Evolutionary conservation across 192 early-diverging fungal species (phyloP).

Genomic region (Obelidium mucronatum): DNA sequence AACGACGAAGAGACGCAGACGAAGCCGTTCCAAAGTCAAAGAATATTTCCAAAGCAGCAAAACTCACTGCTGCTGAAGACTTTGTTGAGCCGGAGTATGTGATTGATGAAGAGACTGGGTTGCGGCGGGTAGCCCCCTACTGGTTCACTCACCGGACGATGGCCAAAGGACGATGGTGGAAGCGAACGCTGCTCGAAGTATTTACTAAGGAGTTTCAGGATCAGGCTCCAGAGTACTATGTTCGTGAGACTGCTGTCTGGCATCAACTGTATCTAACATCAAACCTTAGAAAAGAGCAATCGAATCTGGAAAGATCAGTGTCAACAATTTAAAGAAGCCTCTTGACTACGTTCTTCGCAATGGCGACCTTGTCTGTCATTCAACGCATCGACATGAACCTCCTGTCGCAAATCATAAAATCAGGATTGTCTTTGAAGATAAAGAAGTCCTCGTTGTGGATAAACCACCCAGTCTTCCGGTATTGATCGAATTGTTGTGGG

Average conservation of each 20-base stretch:
- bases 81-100: not conserved
- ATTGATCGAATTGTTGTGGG: no score
- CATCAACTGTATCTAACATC: not conserved
- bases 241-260: not conserved
- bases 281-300: conserved; percentile 64
- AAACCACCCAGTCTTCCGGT: conserved; percentile 93
- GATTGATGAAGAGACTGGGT: not conserved
- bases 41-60: not conserved
- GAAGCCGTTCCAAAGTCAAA: not conserved
- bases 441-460: conserved; percentile 79
- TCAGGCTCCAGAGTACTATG: conserved; percentile 82
- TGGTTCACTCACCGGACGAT: conserved; percentile 81
- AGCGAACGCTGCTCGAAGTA: conserved; percentile 75
- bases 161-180: conserved; percentile 88
- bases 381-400: conserved; percentile 96
- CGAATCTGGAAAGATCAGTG: conserved; percentile 75
- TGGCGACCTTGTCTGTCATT: conserved; percentile 81
- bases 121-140: conserved; percentile 75
- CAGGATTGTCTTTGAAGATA: conserved; percentile 66
- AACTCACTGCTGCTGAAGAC: not conserved
- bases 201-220: conserved; percentile 92
- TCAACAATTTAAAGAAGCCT: conserved; percentile 71
- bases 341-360: conserved; percentile 74
- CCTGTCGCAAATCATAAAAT: conserved; percentile 74
- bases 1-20: not conserved